These are phyloP conservation scores for Backusella tarrabulga DNA, from an alignment of 192 early-diverging fungal species.

Conservation along the genomic window DNA sequence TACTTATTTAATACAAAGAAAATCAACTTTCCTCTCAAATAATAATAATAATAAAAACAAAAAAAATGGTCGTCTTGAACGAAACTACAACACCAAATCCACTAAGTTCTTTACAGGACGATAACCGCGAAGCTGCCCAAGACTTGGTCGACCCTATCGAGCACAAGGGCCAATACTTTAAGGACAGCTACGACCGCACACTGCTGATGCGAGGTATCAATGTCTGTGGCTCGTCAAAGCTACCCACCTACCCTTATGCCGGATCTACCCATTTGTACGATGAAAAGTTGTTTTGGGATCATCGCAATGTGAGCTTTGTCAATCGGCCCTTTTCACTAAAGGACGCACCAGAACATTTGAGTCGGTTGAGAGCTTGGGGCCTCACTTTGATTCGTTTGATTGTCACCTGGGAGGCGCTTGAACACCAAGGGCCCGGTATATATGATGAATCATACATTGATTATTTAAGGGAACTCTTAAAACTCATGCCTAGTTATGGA, in stretches of 20 bases:
- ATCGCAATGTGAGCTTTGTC: conserved; percentile 74
- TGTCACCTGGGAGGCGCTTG: conserved; percentile 82
- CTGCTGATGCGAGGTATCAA: conserved; percentile 76
- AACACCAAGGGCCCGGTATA: conserved; percentile 76
- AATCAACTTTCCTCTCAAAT: background rate
- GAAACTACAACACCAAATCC: background rate
- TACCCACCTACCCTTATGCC: conserved; percentile 65
- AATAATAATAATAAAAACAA: background rate
- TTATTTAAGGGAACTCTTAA: conserved; percentile 65
- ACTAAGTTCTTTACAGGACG: background rate
- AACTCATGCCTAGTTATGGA: conserved; percentile 67
- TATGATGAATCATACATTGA: conserved; percentile 85
- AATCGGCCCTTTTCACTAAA: conserved; percentile 75
- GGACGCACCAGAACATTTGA: conserved; percentile 75
- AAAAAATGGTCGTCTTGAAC: background rate
- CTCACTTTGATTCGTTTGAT: conserved; percentile 76
- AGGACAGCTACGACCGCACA: conserved; percentile 55
- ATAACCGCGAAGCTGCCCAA: conserved; percentile 10
- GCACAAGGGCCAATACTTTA: conserved; percentile 37
- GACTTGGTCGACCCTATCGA: conserved; percentile 11
- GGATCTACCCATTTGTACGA: conserved; percentile 61
- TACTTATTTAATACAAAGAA: background rate
- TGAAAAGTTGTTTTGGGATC: conserved; percentile 60
- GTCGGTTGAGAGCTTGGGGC: conserved; percentile 71
- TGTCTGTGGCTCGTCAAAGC: conserved; percentile 73